Evolutionary conservation across 192 early-diverging fungal species (phyloP).

Genomic region (Jimgerdemannia flammicorona): DNA sequence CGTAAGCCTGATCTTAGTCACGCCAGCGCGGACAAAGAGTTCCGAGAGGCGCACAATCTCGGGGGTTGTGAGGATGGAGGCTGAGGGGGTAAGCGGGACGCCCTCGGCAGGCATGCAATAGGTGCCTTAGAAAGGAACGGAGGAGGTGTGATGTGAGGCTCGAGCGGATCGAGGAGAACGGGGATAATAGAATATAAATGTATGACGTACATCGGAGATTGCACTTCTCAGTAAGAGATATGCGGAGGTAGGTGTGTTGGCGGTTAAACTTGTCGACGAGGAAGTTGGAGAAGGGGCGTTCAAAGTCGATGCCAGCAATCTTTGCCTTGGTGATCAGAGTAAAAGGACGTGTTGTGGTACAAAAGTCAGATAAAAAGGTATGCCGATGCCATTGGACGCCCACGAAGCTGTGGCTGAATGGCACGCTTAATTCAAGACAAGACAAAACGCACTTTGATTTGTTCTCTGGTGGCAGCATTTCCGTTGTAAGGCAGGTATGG

Average conservation of each 20-base stretch:
- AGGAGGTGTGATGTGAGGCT: not conserved
- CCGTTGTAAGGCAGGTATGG: not conserved
- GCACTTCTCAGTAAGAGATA: slow-evolving; percentile 92
- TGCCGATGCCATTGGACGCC: no score
- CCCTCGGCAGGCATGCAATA: slow-evolving; percentile 98
- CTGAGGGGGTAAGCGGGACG: slow-evolving; percentile 62
- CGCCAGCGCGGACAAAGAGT: slow-evolving; percentile 85
- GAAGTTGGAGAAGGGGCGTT: slow-evolving; percentile 37
- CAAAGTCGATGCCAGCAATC: slow-evolving; percentile 35
- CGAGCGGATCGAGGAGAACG: not conserved
- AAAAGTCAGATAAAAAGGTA: not conserved
- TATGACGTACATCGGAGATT: slow-evolving; percentile 80
- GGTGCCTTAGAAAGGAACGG: slow-evolving; percentile 45
- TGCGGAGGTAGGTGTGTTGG: slow-evolving; percentile 90
- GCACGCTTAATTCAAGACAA: no score
- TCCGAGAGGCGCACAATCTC: slow-evolving; percentile 81
- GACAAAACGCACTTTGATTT: not conserved
- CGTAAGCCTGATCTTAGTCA: slow-evolving; percentile 92
- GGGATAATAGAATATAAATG: not conserved
- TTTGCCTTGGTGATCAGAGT: slow-evolving; percentile 19
- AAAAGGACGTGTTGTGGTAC: not conserved
- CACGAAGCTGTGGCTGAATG: no score
- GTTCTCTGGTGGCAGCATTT: not conserved
- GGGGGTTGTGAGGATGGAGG: slow-evolving; percentile 67
- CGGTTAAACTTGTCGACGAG: slow-evolving; percentile 80